phyloP scores from a whole-genome alignment of 768 basidiomycete species.

The Tricholoma flavovirens region DNA sequence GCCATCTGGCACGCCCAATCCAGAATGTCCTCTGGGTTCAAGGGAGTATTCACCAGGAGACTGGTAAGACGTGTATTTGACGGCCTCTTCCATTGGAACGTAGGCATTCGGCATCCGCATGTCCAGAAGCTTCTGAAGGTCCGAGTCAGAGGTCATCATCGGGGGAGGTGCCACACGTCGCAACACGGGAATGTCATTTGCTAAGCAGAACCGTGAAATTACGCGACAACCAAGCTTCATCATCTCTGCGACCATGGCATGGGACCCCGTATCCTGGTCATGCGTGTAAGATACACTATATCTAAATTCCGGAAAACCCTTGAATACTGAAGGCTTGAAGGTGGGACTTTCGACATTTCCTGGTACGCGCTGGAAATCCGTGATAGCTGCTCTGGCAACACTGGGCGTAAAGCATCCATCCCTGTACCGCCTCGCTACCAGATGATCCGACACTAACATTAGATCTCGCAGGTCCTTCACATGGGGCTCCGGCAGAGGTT shows the following conservation, averaged over 20 bases:
- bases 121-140: slow-evolving; percentile 40
- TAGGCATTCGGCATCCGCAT: slow-evolving; percentile 41
- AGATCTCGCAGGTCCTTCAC: slow-evolving; percentile 27
- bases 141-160: slow-evolving; percentile 22
- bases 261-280: slow-evolving; percentile 34
- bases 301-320: slow-evolving; percentile 45
- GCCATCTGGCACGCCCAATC: slow-evolving; percentile 59
- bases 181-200: slow-evolving; percentile 54
- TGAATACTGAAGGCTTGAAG: slow-evolving; percentile 28
- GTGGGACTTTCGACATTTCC: slow-evolving; percentile 25
- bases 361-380: slow-evolving; percentile 20
- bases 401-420: slow-evolving; percentile 18
- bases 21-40: slow-evolving; percentile 58
- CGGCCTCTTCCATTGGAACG: slow-evolving; percentile 33
- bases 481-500: slow-evolving; percentile 17
- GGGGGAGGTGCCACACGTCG: slow-evolving; percentile 45
- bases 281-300: slow-evolving; percentile 36
- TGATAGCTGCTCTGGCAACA: slow-evolving; percentile 22
- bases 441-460: slow-evolving; percentile 10
- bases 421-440: slow-evolving; percentile 14
- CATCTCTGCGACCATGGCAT: slow-evolving; percentile 62
- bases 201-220: slow-evolving; percentile 65
- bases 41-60: slow-evolving; percentile 40
- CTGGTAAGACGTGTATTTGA: slow-evolving; percentile 28
- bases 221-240: slow-evolving; percentile 79